A percentile compares a stretch with the other conserved stretches of the same genome.
These are phyloP conservation scores for Candida orba DNA, from an alignment of 805 yeast genomes.

Conservation along the genomic window DNA sequence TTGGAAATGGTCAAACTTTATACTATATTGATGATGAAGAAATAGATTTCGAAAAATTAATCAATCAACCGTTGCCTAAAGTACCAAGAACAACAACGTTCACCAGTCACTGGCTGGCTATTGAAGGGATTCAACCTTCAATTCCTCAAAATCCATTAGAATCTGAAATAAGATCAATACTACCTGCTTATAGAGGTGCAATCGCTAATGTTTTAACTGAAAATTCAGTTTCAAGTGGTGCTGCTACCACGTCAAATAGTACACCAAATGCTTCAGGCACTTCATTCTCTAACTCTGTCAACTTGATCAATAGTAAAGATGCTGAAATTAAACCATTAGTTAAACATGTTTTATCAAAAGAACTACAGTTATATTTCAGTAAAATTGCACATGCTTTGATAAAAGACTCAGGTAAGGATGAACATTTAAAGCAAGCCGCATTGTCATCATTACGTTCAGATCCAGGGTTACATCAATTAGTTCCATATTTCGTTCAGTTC, in stretches of 20 bases:
- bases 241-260: conserved; percentile 14
- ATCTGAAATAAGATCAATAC: conserved; percentile 67
- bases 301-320: conserved; percentile 27
- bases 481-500: conserved; percentile 94
- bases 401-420: conserved; percentile 40
- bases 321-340: conserved; percentile 81
- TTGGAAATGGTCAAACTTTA: conserved; percentile 87
- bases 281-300: conserved; percentile 2
- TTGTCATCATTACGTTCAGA: conserved; percentile 78
- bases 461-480: conserved; percentile 93
- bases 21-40: conserved; percentile 91
- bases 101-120: conserved; percentile 96
- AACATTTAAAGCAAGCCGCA: conserved; percentile 65
- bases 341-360: conserved; percentile 91
- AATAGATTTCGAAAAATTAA: conserved; percentile 86
- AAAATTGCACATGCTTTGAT: conserved; percentile 76
- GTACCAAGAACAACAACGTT: conserved; percentile 90
- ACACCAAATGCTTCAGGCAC: conserved; percentile 1
- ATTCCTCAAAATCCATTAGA: conserved; percentile 91
- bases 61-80: conserved; percentile 90
- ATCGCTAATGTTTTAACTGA: conserved; percentile 53
- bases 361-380: conserved; percentile 88
- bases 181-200: conserved; percentile 80
- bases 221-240: conserved; percentile 30
- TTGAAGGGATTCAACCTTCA: conserved; percentile 97